Conservation (phyloP, 768 basidiomycete genomes). For the Suillus clintonianus region DNA sequence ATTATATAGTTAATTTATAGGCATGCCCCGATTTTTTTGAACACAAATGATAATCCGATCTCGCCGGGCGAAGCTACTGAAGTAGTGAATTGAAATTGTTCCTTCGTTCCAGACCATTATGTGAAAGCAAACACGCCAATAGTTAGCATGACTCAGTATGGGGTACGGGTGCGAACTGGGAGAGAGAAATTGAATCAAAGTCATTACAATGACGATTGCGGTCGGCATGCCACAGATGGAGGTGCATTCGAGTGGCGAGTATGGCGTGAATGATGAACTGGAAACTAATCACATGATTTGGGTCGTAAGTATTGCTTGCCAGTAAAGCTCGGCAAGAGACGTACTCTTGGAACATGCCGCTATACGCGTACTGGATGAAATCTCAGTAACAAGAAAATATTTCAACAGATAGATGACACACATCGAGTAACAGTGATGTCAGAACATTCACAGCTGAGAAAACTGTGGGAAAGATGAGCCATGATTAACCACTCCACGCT, state of each 20-base stretch:
- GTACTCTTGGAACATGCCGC: constrained; percentile 8
- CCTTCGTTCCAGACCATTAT: no score
- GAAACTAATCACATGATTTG: not conserved
- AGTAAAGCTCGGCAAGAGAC: not conserved
- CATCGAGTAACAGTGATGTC: constrained; percentile 4
- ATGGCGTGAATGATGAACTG: constrained; percentile 5
- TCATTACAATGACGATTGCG: not conserved
- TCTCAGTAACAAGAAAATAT: not conserved
- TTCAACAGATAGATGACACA: not conserved
- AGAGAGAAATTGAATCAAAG: not conserved
- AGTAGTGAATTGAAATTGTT: not conserved
- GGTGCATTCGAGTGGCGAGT: constrained; percentile 9
- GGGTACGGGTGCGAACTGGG: not conserved
- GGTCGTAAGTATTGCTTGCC: not conserved
- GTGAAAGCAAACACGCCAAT: not conserved
- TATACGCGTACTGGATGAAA: constrained; percentile 5
- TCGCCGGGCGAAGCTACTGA: not conserved
- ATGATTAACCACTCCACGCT: no score
- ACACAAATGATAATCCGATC: not conserved
- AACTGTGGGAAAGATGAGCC: not conserved
- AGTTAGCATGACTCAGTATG: not conserved
- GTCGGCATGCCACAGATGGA: constrained; percentile 1
- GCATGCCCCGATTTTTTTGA: no score
- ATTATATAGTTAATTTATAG: not conserved
- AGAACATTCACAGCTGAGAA: constrained; percentile 6